phyloP scores from a whole-genome alignment of 2,329 filamentous ascomycete genomes.

The Penicillium sumatraense region DNA sequence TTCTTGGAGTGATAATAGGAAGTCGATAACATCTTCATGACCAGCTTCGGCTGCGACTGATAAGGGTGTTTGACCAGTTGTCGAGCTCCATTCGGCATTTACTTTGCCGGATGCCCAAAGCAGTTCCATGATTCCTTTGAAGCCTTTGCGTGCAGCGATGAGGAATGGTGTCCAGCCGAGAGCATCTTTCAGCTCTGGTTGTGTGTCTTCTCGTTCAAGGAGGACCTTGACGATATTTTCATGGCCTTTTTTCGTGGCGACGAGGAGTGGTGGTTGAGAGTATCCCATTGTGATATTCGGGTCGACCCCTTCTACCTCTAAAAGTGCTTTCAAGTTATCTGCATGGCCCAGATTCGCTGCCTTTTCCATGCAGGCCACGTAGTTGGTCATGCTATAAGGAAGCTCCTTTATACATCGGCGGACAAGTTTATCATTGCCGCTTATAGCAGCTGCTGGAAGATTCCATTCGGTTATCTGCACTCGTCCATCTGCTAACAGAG shows the following conservation, averaged over 20 bases:
- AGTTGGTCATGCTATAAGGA: neutral
- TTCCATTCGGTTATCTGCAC: neutral
- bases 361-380: neutral
- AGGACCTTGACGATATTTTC: neutral
- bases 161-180: neutral
- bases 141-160: neutral
- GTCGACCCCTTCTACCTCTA: neutral
- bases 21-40: neutral
- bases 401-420: neutral
- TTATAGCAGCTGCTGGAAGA: neutral
- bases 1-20: neutral
- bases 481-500: neutral
- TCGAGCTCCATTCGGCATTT: neutral
- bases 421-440: neutral
- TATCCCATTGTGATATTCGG: neutral
- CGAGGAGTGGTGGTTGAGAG: neutral
- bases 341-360: neutral
- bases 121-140: neutral
- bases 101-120: neutral
- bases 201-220: neutral
- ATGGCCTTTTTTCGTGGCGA: neutral
- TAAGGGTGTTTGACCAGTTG: neutral
- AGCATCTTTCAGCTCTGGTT: neutral
- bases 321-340: neutral
- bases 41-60: neutral